Evolutionary conservation across 345 rosid species (phyloP), one percentile per base, ranked within the genome.

Genomic region (Eucalyptus caleyi): DNA sequence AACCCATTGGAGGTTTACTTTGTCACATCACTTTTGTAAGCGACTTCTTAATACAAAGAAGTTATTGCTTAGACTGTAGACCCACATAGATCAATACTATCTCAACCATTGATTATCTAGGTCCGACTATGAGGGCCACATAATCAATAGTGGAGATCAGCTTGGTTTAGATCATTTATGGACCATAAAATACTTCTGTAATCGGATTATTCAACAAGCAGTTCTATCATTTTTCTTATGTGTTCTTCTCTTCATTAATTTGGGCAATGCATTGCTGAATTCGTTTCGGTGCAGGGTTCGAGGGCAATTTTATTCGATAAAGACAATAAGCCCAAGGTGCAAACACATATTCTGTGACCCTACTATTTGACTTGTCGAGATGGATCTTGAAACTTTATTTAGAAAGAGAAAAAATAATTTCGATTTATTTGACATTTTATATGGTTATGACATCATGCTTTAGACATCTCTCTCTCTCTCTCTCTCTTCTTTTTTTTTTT

Each of bases 281-380:
- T 3, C 5, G 26, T 42, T 86, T 86, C 23, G 9, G 2, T 47
- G 26, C 85, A 91, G 92, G 92, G 92, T 37, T 7, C 87, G 45
- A 91, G 90, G 44, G 91, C 91, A 21, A 56, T 53, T 87, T 81
- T 89, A 26, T 67, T 86, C 86, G 90, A 91, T 11, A 91, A 89
- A 50, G 92, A 88, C 72, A 77, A 88, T 10, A 90, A 77, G 15
- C 90, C 90, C 8, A 86, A 90, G 91, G 91, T 90, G 82, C 49
- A 44, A 44, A 77, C 72, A 49, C 30, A 26, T 44, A 16, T 30
- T 49, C 21, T 44, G 86, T 19, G 42, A 19, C 27, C 27, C 23
- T 12, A 49, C 59, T 16, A 27, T 44, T 44, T 44, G 56, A 86
- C 34, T 49, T 49, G 32, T 62, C 34, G 32, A 62, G 16, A 62